These are phyloP conservation scores for Pythium insidiosum DNA, from an alignment of 352 stramenopile genomes.

Conservation along the genomic window DNA sequence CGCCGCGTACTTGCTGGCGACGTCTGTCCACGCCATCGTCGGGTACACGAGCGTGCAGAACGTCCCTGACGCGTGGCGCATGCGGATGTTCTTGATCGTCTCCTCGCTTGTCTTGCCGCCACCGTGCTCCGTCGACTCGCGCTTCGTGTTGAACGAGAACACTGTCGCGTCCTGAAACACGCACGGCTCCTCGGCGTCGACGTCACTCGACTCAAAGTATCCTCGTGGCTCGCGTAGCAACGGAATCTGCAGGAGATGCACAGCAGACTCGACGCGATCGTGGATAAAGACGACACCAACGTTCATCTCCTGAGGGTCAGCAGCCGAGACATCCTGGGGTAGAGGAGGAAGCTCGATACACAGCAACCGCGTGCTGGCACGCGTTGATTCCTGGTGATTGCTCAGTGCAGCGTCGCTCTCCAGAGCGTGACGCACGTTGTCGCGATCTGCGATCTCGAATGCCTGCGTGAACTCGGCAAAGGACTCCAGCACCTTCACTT, in stretches of 20 bases:
- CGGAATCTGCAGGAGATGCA: constrained; percentile 44
- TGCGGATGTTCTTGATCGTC: constrained; percentile 84
- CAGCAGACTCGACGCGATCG: constrained; percentile 5
- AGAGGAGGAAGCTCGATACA: constrained; percentile 43
- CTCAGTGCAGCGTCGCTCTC: not conserved
- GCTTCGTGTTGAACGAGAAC: constrained; percentile 43
- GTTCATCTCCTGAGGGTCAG: constrained; percentile 17
- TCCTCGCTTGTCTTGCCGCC: constrained; percentile 71
- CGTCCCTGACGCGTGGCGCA: constrained; percentile 72
- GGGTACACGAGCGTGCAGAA: constrained; percentile 68
- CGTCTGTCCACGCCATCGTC: constrained; percentile 30
- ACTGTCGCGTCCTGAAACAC: constrained; percentile 62
- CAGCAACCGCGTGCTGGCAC: constrained; percentile 26
- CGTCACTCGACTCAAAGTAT: constrained; percentile 1
- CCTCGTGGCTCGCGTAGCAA: constrained; percentile 25
- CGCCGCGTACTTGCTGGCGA: constrained; percentile 27
- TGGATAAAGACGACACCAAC: constrained; percentile 58
- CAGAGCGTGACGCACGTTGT: not conserved
- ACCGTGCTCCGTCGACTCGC: constrained; percentile 50
- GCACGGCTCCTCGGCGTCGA: constrained; percentile 9
- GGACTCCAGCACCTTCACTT: constrained; percentile 34
- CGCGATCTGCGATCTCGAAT: not conserved
- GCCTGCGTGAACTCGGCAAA: constrained; percentile 18
- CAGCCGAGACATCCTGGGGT: not conserved
- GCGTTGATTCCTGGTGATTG: too few relatives aligned